Base-by-base conservation (phyloP, 768 basidiomycete species). In the Stropharia rugosoannulata region DNA sequence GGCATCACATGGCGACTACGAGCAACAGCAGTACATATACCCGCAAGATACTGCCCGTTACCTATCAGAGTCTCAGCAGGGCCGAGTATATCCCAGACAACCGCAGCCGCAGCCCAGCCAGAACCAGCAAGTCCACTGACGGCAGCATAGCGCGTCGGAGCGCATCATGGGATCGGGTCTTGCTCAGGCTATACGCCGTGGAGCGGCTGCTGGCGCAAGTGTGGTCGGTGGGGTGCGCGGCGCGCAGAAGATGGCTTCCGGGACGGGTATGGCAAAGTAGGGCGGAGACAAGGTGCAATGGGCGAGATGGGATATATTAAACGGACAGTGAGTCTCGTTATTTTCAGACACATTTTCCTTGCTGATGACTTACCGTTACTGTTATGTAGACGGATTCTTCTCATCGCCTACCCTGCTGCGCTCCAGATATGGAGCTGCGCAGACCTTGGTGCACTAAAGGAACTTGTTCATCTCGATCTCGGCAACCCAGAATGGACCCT, bases 361-460 rank as follows among this genome's bases (percentile, higher is more conserved):
- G 4, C 19, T 40, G 4, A 9, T 36, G 8, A 11, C 22, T 51
- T 16, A 8, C n/a, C 35, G 22, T 45, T 8, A 5, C 18, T n/a
- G 7, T 45, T 44, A 54, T 38, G 35, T 48, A 79, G 80, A 41
- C 72, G 76, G 22, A 60, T 85, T 6, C 73, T 86, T 11, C 65
- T 87, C 50, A 69, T 86, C 15, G 84, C 76, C 5, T 87, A 86
- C 64, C 29, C 68, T 70, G 29, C 41, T 13, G 39, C 81, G 5
- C 62, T 88, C 39, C 81, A 86, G 63, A 72, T 86, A 16, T 87
- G 85, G 85, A 84, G 87, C 59, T 82, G 81, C 60, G 74, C 79
- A 11, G 74, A 80, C 56, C 66, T 87, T 8, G 79, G 70, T 4
- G 61, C 65, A 0, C 57, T 73, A 0, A 49, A 51, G 61, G 86